These are phyloP conservation scores for Cyamopsis tetragonoloba DNA, from an alignment of 306 rosid genomes.

Conservation along the genomic window DNA sequence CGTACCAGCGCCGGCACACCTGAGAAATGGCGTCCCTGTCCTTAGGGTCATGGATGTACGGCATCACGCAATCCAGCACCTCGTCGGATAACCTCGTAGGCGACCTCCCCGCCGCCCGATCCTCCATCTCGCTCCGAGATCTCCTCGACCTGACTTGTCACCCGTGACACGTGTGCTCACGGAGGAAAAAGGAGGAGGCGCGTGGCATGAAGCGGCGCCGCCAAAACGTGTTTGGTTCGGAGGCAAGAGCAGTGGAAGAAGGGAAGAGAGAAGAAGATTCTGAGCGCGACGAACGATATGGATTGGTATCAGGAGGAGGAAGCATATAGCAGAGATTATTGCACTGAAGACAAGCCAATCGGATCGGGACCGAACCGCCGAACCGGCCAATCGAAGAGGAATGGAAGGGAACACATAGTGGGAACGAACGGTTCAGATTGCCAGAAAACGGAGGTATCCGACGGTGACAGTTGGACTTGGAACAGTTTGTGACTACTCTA, in stretches of 20 bases:
- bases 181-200: not conserved
- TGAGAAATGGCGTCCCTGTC: slow-evolving; percentile 81
- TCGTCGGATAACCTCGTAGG: slow-evolving; percentile 43
- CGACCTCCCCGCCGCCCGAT: not conserved
- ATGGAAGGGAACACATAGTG: not conserved
- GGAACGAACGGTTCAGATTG: slow-evolving; percentile 39
- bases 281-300: slow-evolving; percentile 1
- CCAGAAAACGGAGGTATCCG: not conserved
- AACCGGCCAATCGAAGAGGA: slow-evolving; percentile 27
- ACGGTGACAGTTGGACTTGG: slow-evolving; percentile 41
- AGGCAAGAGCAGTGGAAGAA: not conserved
- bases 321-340: not conserved
- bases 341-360: slow-evolving; percentile 25
- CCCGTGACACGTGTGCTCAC: not conserved
- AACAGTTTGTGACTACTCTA: slow-evolving; percentile 20
- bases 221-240: slow-evolving; percentile 16
- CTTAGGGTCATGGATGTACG: slow-evolving; percentile 69
- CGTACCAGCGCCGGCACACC: slow-evolving; percentile 86
- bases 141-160: no score
- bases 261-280: not conserved
- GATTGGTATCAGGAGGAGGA: not conserved
- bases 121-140: no score
- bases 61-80: slow-evolving; percentile 68
- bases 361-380: slow-evolving; percentile 33
- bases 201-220: not conserved